Conservation (phyloP, 345 rosid species). For the Bruguiera gymnorhiza region DNA sequence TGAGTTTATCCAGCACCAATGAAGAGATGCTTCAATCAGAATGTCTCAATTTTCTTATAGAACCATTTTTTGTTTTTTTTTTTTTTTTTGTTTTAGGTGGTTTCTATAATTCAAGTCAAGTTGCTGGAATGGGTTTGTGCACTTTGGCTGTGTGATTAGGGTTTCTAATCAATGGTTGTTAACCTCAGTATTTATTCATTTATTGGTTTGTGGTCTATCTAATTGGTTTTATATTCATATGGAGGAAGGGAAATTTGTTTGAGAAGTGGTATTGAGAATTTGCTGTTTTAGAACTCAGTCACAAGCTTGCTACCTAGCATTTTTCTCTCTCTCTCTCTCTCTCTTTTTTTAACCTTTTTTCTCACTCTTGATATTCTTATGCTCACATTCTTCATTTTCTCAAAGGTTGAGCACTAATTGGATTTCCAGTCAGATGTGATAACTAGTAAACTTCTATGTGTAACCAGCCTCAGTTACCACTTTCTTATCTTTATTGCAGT, state of each 20-base stretch:
- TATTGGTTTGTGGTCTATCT: neutral
- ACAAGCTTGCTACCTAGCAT: neutral
- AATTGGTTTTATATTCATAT: neutral
- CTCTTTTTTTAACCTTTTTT: no score
- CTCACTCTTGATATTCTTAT: no score
- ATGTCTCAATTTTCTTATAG: no score
- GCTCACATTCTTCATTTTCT: no score
- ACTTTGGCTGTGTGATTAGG: neutral
- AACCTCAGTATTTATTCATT: neutral
- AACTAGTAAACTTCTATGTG: neutral
- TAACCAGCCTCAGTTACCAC: neutral
- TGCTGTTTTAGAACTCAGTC: neutral
- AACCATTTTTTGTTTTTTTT: no score
- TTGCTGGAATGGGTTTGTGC: neutral
- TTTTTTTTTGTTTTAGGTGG: no score
- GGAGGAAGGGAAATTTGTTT: neutral
- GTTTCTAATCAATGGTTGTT: neutral
- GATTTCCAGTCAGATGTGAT: no score
- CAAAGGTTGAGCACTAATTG: no score
- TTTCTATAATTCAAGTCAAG: no score
- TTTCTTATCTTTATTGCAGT: conserved; percentile 35
- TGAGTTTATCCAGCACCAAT: no score
- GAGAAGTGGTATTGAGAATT: neutral
- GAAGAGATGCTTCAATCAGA: no score
- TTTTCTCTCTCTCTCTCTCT: no score